Evolutionary conservation across 192 early-diverging fungal species (phyloP).

Genomic region (Entomortierella chlamydospora): DNA sequence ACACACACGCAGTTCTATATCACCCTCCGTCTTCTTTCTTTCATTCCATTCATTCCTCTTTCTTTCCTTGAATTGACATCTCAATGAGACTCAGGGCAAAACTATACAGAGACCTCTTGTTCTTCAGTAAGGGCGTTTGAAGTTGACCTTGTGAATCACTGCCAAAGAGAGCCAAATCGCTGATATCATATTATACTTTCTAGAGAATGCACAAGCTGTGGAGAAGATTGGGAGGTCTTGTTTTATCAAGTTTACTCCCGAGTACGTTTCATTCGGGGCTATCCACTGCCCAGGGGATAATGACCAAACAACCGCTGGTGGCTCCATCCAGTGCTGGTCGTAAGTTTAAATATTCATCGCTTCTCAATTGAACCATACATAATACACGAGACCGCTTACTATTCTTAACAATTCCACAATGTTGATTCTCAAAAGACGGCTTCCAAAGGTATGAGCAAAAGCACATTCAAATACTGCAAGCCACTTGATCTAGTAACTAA

Average conservation of each 20-base stretch:
- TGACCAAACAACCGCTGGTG: slow-evolving; percentile 65
- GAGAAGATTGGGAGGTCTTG: slow-evolving; percentile 80
- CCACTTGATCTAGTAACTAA: background rate
- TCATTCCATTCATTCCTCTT: slow-evolving; percentile 1
- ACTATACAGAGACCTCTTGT: slow-evolving; percentile 32
- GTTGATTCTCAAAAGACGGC: slow-evolving; percentile 14
- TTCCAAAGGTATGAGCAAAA: slow-evolving; percentile 17
- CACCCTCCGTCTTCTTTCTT: too few species aligned
- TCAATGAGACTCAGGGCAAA: slow-evolving; percentile 45
- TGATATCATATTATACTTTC: background rate
- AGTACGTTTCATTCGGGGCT: slow-evolving; percentile 68
- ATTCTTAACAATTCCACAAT: too few species aligned
- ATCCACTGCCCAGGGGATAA: slow-evolving; percentile 64
- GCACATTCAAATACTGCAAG: background rate
- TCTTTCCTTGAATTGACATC: background rate
- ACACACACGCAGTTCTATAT: too few species aligned
- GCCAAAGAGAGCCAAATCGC: too few species aligned
- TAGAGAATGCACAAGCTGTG: slow-evolving; percentile 70
- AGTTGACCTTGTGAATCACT: background rate
- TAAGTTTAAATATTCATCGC: too few species aligned
- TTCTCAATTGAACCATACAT: too few species aligned
- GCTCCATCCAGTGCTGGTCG: slow-evolving; percentile 75
- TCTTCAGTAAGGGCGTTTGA: slow-evolving; percentile 35
- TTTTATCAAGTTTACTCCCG: slow-evolving; percentile 72
- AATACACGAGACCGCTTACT: too few species aligned